Conservation (phyloP, 1,284 basidiomycete genomes). For the Microbotryomycetes sp. region DNA sequence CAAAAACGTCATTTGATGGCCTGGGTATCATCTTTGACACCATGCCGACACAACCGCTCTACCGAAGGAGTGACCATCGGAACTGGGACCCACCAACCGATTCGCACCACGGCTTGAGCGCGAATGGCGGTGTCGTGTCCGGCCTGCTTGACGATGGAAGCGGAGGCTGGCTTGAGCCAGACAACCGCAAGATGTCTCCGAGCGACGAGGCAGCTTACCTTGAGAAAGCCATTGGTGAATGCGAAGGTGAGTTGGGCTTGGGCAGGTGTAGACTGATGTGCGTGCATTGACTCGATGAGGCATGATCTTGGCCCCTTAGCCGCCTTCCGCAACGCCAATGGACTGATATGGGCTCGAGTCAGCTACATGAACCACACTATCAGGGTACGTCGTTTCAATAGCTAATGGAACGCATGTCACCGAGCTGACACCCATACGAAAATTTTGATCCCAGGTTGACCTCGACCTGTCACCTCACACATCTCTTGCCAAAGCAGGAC, state of each 20-base stretch:
- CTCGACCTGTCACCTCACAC: constrained; percentile 39
- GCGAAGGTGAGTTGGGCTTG: constrained; percentile 24
- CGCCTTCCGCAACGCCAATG: constrained; percentile 37
- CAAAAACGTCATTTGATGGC: constrained; percentile 36
- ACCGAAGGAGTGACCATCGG: constrained; percentile 30
- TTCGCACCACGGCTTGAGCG: constrained; percentile 17
- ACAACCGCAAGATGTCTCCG: constrained; percentile 14
- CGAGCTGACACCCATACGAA: background rate
- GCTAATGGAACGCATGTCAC: background rate
- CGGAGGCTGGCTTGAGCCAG: constrained; percentile 35
- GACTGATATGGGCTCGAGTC: constrained; percentile 39
- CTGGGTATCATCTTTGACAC: constrained; percentile 39
- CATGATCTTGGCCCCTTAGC: constrained; percentile 1
- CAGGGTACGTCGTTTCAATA: constrained; percentile 20
- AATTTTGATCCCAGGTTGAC: constrained; percentile 30
- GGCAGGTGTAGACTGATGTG: background rate
- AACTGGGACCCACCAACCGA: constrained; percentile 10
- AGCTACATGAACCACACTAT: constrained; percentile 35
- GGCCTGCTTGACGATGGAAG: constrained; percentile 39
- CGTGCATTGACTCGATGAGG: background rate
- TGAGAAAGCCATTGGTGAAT: constrained; percentile 36
- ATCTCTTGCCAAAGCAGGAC: constrained; percentile 34
- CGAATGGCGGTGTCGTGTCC: constrained; percentile 34
- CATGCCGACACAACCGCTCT: constrained; percentile 34
- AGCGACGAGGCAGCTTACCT: constrained; percentile 37